Conservation (phyloP, 2,329 filamentous ascomycete genomes). For the Furcasterigmium sp. region DNA sequence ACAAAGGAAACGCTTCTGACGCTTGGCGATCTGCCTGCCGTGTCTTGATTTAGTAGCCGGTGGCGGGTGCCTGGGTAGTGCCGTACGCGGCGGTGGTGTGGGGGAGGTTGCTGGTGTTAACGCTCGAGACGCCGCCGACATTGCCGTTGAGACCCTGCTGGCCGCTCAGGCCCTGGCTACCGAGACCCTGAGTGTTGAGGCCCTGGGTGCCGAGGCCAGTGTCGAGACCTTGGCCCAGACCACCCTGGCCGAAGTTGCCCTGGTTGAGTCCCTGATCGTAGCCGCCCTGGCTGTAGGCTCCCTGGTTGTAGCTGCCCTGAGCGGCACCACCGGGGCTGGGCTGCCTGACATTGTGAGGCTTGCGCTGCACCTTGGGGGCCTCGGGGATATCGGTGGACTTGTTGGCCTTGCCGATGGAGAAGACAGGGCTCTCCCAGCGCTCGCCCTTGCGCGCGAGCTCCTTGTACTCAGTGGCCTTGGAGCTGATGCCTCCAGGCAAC, state of each 20-base stretch:
- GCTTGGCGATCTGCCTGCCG: neutral
- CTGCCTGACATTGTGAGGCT: constrained; percentile 25
- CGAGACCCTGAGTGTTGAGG: too few relatives aligned
- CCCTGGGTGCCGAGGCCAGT: neutral
- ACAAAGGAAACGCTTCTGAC: neutral
- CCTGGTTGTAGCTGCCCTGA: neutral
- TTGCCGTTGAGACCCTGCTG: neutral
- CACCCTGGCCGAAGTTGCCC: neutral
- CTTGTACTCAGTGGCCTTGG: constrained; percentile 91
- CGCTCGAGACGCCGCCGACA: neutral
- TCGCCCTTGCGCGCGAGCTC: constrained; percentile 83
- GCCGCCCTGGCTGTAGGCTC: neutral
- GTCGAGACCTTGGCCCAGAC: neutral
- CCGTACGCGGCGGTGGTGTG: neutral
- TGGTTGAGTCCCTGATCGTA: neutral
- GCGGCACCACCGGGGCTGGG: neutral
- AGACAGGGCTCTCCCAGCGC: constrained; percentile 91
- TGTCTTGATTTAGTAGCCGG: neutral
- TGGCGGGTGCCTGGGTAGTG: neutral
- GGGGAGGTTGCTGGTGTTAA: neutral
- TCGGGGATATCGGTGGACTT: constrained; percentile 67
- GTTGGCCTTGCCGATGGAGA: constrained; percentile 74
- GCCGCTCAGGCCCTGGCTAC: neutral
- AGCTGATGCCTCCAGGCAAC: constrained; percentile 82
- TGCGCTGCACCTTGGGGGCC: constrained; percentile 45